phyloP scores from a whole-genome alignment of 129 eudicot genomes.

The Tagetes patula region DNA sequence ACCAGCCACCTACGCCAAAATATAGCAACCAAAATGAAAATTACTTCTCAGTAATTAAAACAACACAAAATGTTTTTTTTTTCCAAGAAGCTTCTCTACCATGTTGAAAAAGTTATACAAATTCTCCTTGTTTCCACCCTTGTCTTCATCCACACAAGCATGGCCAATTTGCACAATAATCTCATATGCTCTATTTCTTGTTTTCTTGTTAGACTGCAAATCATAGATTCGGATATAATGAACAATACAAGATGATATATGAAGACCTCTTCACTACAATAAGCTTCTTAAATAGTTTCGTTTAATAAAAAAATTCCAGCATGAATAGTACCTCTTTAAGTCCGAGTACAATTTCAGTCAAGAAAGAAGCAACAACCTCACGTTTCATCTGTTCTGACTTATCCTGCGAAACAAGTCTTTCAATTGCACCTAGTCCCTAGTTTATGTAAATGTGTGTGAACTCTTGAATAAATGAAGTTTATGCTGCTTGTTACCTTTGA shows the following conservation, averaged over 20 bases:
- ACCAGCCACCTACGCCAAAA: constrained; percentile 66
- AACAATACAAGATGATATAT: background rate
- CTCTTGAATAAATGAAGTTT: background rate
- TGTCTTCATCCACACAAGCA: constrained; percentile 83
- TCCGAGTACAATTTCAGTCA: constrained; percentile 89
- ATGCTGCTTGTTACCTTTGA: constrained; percentile 53
- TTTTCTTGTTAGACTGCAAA: constrained; percentile 77
- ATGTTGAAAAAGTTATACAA: constrained; percentile 64
- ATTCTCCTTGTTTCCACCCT: constrained; percentile 66
- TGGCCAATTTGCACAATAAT: constrained; percentile 91
- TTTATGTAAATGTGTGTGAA: constrained; percentile 1
- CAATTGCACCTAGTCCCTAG: constrained; percentile 4
- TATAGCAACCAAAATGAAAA: background rate
- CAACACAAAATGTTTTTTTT: background rate
- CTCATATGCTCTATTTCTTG: constrained; percentile 96
- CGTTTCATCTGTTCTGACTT: constrained; percentile 60
- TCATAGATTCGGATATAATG: constrained; percentile 2
- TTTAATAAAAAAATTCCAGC: background rate
- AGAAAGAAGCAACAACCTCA: constrained; percentile 58
- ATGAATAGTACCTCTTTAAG: constrained; percentile 76
- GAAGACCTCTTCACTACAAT: background rate
- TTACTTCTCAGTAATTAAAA: background rate
- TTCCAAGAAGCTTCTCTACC: constrained; percentile 41
- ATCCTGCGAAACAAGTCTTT: constrained; percentile 44
- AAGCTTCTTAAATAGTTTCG: constrained; percentile 5